Percentiles rank a stretch among this genome's conserved stretches.
Conservation (phyloP, 345 rosid genomes). For the Lepidium sativum region DNA sequence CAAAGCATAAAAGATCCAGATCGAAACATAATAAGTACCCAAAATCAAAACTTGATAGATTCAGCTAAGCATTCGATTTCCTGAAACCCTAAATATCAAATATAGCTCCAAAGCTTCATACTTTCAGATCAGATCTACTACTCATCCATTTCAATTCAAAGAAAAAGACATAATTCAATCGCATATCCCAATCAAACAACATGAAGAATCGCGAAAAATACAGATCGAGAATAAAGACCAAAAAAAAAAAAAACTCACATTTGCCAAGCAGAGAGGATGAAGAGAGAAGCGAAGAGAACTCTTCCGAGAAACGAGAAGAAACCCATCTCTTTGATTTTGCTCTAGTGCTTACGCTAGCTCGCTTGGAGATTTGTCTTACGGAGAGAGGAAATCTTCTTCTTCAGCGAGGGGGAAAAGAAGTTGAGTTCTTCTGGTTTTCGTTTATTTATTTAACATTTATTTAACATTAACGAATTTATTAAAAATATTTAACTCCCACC, state of each 20-base stretch:
- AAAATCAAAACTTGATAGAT: neutral
- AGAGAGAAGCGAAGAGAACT: slow-evolving; percentile 81
- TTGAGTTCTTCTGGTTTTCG: slow-evolving; percentile 3
- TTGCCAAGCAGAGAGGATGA: slow-evolving; percentile 91
- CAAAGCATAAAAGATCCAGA: neutral
- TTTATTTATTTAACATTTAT: neutral
- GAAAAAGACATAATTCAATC: too few relatives aligned
- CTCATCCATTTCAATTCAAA: neutral
- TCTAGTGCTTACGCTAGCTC: neutral
- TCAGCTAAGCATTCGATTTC: neutral
- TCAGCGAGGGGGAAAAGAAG: neutral
- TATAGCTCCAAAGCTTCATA: neutral
- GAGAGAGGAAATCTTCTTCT: neutral
- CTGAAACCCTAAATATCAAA: neutral
- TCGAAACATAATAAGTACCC: neutral
- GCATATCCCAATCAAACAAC: neutral
- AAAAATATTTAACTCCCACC: neutral
- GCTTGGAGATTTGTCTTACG: slow-evolving; percentile 9
- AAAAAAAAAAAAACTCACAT: slow-evolving; percentile 33
- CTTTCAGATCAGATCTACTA: slow-evolving; percentile 13
- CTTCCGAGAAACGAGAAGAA: slow-evolving; percentile 87
- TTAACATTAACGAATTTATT: neutral
- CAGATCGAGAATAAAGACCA: slow-evolving; percentile 4
- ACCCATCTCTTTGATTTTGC: slow-evolving; percentile 43
- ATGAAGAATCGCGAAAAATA: neutral